Conservation (phyloP, 257 asterid species). For the Scutellaria barbata region DNA sequence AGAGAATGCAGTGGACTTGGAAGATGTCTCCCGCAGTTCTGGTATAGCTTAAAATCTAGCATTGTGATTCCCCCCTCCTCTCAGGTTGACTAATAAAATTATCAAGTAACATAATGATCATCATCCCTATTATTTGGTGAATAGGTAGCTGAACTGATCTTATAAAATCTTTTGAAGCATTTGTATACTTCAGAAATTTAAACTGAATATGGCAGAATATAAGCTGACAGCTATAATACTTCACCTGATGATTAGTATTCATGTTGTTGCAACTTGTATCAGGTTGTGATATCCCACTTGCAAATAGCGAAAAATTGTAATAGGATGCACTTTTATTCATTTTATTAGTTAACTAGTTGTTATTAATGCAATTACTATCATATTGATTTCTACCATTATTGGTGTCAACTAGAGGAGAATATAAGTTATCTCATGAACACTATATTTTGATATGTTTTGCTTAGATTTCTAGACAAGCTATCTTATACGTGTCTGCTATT, state of each 20-base stretch:
- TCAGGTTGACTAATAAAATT: constrained; percentile 20
- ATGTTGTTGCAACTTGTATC: not conserved
- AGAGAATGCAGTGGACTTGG: constrained; percentile 52
- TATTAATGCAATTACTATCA: not conserved
- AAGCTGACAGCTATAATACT: not conserved
- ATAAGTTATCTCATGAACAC: not conserved
- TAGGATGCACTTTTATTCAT: not conserved
- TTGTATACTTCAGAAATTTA: constrained; percentile 17
- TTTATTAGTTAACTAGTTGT: constrained; percentile 2
- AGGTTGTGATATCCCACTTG: not conserved
- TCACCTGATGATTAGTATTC: not conserved
- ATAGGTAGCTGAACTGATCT: constrained; percentile 5
- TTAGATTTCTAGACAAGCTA: not conserved
- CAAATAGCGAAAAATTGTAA: not conserved
- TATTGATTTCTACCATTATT: not conserved
- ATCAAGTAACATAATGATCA: constrained; percentile 24
- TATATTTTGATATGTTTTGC: not conserved
- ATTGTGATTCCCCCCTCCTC: constrained; percentile 25
- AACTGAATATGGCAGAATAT: not conserved
- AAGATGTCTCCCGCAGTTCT: constrained; percentile 54
- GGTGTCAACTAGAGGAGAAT: not conserved
- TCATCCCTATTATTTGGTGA: constrained; percentile 20
- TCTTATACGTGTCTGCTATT: not conserved
- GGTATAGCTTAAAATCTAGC: constrained; percentile 48
- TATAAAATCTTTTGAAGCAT: not conserved